Base-by-base conservation (phyloP, 202 grass and related monocot species). In the Setaria viridis region DNA sequence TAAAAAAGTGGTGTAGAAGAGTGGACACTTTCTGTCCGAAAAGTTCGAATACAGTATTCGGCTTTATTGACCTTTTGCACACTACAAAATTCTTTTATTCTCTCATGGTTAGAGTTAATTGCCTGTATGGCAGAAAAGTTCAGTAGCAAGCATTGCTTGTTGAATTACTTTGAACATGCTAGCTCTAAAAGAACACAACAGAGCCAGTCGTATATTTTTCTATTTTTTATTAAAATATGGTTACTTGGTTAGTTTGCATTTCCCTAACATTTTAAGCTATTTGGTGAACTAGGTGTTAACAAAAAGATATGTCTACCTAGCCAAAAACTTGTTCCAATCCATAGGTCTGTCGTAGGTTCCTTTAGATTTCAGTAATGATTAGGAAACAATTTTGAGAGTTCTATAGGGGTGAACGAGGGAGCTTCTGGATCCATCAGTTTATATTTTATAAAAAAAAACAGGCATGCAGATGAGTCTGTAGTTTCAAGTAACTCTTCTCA, bases 1-100 rank as follows among this genome's bases (percentile, higher is more conserved):
- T 11, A 29, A 47, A 80, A 92, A 85, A 86, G 87, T 11, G 76
- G 79, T 82, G 69, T 86, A 86, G 41, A 79, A 20, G 45, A 80
- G 11, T 16, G 5, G 39, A 75, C 16, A 77, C 25, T 60, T 53
- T 11, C 9, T 4, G 12, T 60, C 25, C 21, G 0, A 58, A 58
- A 58, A 21, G 56, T 58, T 58, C 2, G 7, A 21, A 60, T 62
- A 5, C 11, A 62, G 25, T 32, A 7, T 9, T 50, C 2, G 60
- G 29, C 51, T 56, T 81, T 83, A 84, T 39, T 74, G 2, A 14
- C 37, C 29, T 60, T 69, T 1, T 67, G 6, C 6, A 64, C 50
- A 51, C 19, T 76, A 25, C 21, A n/a, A 42, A 32, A 49, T 72
- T 19, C 21, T 30, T 6, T 50, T 72, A 4, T 72, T 63, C 25